Percentiles rank a stretch among this genome's conserved stretches.
These are phyloP conservation scores for Calamus simplicifolius DNA, from an alignment of 176 grass and related monocot species.

Conservation along the genomic window DNA sequence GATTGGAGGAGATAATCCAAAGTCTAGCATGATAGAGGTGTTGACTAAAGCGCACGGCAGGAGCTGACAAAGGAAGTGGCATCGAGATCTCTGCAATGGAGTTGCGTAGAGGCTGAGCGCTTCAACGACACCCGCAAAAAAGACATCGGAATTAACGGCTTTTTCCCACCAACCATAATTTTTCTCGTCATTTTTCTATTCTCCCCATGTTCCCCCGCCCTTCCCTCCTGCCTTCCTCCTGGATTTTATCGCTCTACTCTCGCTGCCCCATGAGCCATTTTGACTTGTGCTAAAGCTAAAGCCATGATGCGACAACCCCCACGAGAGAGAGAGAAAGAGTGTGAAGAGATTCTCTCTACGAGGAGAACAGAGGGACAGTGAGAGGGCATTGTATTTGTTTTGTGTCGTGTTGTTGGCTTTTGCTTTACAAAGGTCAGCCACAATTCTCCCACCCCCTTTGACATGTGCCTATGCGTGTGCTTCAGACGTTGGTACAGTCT, in stretches of 20 bases:
- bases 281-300: constrained; percentile 17
- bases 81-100: constrained; percentile 2
- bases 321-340: constrained; percentile 11
- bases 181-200: not conserved
- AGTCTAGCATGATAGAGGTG: no score
- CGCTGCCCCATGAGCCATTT: not conserved
- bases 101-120: not conserved
- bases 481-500: not conserved
- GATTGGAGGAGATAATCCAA: no score
- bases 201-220: no score
- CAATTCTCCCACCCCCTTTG: not conserved
- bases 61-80: not conserved
- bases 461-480: not conserved
- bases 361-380: not conserved
- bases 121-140: not conserved
- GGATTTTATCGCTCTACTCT: not conserved
- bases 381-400: not conserved
- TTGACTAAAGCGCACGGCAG: no score
- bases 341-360: constrained; percentile 8
- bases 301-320: constrained; percentile 11
- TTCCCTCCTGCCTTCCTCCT: not conserved
- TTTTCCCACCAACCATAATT: not conserved
- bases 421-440: constrained; percentile 21
- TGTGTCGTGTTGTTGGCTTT: constrained; percentile 8
- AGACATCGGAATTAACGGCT: constrained; percentile 23